phyloP scores from a whole-genome alignment of 2,329 filamentous ascomycete species.

The Fusarium austroafricanum region DNA sequence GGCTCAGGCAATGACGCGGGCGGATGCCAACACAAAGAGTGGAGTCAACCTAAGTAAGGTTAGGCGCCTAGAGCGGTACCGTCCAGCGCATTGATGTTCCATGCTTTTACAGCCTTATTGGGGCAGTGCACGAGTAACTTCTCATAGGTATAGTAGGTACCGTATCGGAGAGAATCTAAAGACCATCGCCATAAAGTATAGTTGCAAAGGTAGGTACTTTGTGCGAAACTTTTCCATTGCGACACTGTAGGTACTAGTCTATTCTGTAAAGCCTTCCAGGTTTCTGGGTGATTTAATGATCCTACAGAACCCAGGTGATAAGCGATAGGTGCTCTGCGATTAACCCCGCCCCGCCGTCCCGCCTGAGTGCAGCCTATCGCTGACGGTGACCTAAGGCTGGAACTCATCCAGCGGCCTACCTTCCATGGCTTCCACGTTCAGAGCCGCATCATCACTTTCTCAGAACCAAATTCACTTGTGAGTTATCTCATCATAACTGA shows the following conservation, averaged over 20 bases:
- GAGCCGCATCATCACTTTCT: slow-evolving; percentile 37
- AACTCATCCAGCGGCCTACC: slow-evolving; percentile 29
- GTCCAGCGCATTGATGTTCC: slow-evolving; percentile 5
- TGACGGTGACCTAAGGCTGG: slow-evolving; percentile 19
- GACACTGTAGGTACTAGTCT: not conserved
- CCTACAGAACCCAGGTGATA: not conserved
- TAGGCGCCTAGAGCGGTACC: slow-evolving; percentile 26
- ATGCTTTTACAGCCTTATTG: slow-evolving; percentile 13
- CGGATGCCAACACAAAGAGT: slow-evolving; percentile 22
- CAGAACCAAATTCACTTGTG: slow-evolving; percentile 9
- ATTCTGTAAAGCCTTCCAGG: not conserved
- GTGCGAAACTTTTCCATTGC: no score
- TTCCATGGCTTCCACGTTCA: not conserved
- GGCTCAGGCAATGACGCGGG: slow-evolving; percentile 38
- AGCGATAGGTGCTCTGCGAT: slow-evolving; percentile 7
- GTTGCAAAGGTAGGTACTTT: not conserved
- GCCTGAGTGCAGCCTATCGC: not conserved
- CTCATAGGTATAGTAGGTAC: no score
- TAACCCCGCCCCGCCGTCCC: slow-evolving; percentile 7
- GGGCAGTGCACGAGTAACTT: not conserved
- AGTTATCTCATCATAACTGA: not conserved
- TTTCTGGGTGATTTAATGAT: not conserved
- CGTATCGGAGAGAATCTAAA: no score
- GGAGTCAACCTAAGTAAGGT: slow-evolving; percentile 6
- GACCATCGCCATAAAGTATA: no score